Evolutionary conservation across 371 early-diverging fungal species (phyloP), one percentile per base, ranked within the genome.

Genomic region (Globomyces sp.): DNA sequence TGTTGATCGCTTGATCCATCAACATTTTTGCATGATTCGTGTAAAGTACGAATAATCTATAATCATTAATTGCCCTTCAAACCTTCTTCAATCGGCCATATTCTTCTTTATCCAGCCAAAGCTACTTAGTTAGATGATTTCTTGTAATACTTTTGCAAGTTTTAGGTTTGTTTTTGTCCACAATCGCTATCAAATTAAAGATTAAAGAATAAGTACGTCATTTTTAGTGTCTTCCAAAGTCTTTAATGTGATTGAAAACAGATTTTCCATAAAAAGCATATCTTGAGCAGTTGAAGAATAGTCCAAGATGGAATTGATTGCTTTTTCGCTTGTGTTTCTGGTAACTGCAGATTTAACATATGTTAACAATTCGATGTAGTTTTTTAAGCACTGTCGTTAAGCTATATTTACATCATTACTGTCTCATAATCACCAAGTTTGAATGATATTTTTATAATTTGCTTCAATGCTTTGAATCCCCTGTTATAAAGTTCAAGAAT

Each of bases 381-480:
- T 83, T 59, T 79, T 73, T 4, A 94, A 72, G 0, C 92, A 87
- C 91, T 91, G 63, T 34, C 47, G 63, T 43, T 6, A 47, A 44
- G 34, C 44, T 13, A 39, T 43, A 44, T 6, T 4, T 24, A 24
- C 45, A 2, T 24, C 44, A 67, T 11, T 77, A 90, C 90, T 74
- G 88, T 77, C 41, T 88, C 88, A 65, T 83, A 85, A 59, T 82
- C 71, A 50, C 78, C 77, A 59, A 86, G 78, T 57, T 86, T 87
- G 76, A 91, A 91, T 2, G 88, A 84, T 48, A 93, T 78, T 71
- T 97, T 97, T 62, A 91, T 86, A 82, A 92, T 92, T 78, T 96
- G 98, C 75, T 97, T 97, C 57, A 91, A 76, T 0, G 96, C 89
- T 66, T 93, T 94, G 80, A 95, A 97, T 1, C 95, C 95, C 96